Conservation (phyloP, 108 stramenopile genomes). For the Fistulifera solaris region DNA sequence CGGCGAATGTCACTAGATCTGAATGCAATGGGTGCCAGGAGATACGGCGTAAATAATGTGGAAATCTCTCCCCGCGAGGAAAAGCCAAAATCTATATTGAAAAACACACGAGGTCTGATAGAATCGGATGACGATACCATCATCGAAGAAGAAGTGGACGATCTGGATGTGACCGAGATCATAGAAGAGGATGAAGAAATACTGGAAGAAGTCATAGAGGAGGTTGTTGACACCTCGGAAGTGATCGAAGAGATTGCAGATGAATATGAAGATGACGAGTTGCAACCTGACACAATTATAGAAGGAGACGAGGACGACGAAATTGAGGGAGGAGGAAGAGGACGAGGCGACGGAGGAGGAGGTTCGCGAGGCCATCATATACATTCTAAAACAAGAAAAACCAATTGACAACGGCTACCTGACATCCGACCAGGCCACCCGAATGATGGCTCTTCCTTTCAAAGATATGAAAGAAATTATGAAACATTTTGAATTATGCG, state of each 20-base stretch:
- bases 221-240: slow-evolving; percentile 1
- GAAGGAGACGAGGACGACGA: neutral
- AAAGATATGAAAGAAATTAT: neutral
- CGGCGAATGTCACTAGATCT: too few relatives aligned
- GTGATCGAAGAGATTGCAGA: neutral
- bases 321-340: neutral
- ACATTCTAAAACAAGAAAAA: slow-evolving; percentile 5
- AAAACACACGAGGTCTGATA: too few relatives aligned
- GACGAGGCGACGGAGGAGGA: neutral
- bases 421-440: neutral
- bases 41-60: too few relatives aligned
- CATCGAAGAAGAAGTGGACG: too few relatives aligned
- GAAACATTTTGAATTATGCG: slow-evolving; percentile 4
- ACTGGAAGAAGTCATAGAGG: neutral
- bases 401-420: slow-evolving; percentile 2
- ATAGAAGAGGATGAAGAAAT: slow-evolving; percentile 1
- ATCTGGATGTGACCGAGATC: neutral
- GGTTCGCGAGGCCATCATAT: neutral
- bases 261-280: neutral
- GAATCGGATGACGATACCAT: too few relatives aligned
- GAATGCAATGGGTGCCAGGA: too few relatives aligned
- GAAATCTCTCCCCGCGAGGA: too few relatives aligned
- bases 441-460: neutral
- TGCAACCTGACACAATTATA: neutral
- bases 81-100: too few relatives aligned